These are phyloP conservation scores for Mimosa pudica DNA, from an alignment of 306 rosid species.

Conservation along the genomic window DNA sequence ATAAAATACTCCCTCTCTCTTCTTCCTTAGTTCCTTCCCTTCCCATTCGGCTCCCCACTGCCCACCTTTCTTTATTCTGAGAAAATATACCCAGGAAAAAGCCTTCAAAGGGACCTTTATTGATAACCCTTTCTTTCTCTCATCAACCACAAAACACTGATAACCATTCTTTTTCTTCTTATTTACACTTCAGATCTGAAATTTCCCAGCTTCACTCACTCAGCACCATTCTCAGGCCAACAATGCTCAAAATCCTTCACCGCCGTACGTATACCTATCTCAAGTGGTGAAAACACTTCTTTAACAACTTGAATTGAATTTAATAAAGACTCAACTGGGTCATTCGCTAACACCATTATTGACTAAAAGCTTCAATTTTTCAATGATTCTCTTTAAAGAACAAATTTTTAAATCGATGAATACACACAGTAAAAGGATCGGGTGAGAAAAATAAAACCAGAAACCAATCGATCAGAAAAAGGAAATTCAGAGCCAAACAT, in stretches of 20 bases:
- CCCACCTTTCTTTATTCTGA: conserved; percentile 50
- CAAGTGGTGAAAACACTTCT: conserved; percentile 77
- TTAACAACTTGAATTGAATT: conserved; percentile 81
- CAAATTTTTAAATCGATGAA: conserved; percentile 4
- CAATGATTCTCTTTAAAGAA: too few species aligned
- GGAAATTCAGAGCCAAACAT: too few species aligned
- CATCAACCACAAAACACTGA: conserved; percentile 50
- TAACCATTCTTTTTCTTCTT: conserved; percentile 61
- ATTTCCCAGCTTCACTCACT: conserved; percentile 52
- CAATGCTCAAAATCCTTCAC: conserved; percentile 90
- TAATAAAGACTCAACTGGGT: conserved; percentile 85
- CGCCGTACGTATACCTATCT: conserved; percentile 73
- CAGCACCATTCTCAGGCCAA: conserved; percentile 59
- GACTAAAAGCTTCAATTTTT: conserved; percentile 40
- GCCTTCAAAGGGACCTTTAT: conserved; percentile 73
- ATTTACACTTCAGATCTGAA: conserved; percentile 68
- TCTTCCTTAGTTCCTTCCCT: too few species aligned
- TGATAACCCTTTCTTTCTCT: conserved; percentile 58
- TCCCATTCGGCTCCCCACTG: too few species aligned
- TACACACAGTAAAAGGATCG: conserved; percentile 33
- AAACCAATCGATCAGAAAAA: conserved; percentile 30
- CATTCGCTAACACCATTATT: conserved; percentile 79
- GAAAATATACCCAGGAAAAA: conserved; percentile 64
- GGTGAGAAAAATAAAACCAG: conserved; percentile 14
- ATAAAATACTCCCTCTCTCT: too few species aligned